Base-by-base conservation (phyloP, 2,329 filamentous ascomycete species). In the Catunica adiposa region DNA sequence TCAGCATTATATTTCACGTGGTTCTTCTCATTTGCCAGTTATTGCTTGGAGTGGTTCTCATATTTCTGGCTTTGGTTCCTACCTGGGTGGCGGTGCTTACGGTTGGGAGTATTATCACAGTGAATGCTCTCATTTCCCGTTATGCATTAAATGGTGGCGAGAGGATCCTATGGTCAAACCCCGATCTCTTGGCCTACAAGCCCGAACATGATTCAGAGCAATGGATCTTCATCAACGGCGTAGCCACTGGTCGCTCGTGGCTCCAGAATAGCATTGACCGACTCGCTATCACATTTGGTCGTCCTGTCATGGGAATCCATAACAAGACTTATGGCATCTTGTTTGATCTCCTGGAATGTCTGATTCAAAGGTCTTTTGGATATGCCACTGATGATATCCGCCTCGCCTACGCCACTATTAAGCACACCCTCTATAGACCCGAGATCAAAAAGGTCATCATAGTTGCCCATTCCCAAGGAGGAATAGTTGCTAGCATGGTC, bases 171-270 rank as follows among this genome's bases (percentile, higher is more conserved):
- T 65, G 67, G 17, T 80, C 79, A 1, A 72, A 78, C 44, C 68
- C 73, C 1, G 69, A 75, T 55, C 79, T 76, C 59, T 72, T 79
- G 1, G 65, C 71, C 15, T 66, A 67, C 1, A 65, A 67, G 17
- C 70, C 71, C 0, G 71, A 77, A 60, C 74, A 79, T 64, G 69
- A 71, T 9, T 71, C 79, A 54, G 85, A 89, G 67, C 76, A 82
- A 62, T 90, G 86, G 86, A 73, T 89, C n/a, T 89, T 85, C 64
- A 66, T 89, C 53, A 89, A 89, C 62, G 86, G 86, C 0, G 79
- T 89, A 26, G 78, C 75, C 8, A 74, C 75, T 34, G 77, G 76
- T 2, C 69, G 77, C 54, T 76, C 82, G 63, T 86, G 84, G 80
- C 71, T 87, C 61, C 77, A 82, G 66, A 76, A 70, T 59, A 89